Percentiles rank a stretch among this genome's conserved stretches.
phyloP scores from a whole-genome alignment of 495 filamentous ascomycete genomes.

The Podospora fimiseda region DNA sequence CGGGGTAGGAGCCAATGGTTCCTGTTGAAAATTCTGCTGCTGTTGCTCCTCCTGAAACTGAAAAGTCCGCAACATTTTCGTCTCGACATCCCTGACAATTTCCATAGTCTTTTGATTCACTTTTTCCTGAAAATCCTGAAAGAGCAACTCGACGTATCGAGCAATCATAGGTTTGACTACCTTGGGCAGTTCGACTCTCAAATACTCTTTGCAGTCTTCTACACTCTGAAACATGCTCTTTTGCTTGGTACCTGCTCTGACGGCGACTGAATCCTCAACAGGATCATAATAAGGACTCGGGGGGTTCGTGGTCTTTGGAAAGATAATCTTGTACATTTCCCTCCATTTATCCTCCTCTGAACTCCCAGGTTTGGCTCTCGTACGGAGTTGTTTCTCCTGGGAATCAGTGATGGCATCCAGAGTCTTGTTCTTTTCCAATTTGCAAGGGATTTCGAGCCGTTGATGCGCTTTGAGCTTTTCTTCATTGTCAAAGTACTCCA shows the following conservation, averaged over 20 bases:
- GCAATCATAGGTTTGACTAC: constrained; percentile 16
- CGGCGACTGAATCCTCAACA: not conserved
- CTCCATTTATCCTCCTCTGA: constrained; percentile 26
- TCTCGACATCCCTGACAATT: constrained; percentile 15
- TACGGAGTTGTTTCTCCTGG: constrained; percentile 22
- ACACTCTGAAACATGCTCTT: constrained; percentile 6
- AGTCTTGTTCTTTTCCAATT: constrained; percentile 8
- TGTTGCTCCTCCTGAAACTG: constrained; percentile 16
- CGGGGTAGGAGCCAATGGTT: too few relatives aligned
- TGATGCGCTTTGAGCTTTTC: constrained; percentile 32
- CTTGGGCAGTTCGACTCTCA: constrained; percentile 17
- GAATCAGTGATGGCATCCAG: constrained; percentile 24
- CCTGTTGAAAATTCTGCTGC: too few relatives aligned
- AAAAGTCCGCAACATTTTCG: constrained; percentile 13
- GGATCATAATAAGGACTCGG: constrained; percentile 27
- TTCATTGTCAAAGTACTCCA: constrained; percentile 30
- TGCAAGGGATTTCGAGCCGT: constrained; percentile 33
- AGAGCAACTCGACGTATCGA: constrained; percentile 18
- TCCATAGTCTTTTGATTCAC: constrained; percentile 16
- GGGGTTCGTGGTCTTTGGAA: constrained; percentile 16
- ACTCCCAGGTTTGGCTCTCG: constrained; percentile 16
- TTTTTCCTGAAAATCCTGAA: constrained; percentile 13
- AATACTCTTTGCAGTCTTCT: constrained; percentile 17
- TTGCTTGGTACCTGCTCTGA: too few relatives aligned
- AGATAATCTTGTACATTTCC: constrained; percentile 27